phyloP scores from a whole-genome alignment of 495 filamentous ascomycete species.

The Penicillium lagena region DNA sequence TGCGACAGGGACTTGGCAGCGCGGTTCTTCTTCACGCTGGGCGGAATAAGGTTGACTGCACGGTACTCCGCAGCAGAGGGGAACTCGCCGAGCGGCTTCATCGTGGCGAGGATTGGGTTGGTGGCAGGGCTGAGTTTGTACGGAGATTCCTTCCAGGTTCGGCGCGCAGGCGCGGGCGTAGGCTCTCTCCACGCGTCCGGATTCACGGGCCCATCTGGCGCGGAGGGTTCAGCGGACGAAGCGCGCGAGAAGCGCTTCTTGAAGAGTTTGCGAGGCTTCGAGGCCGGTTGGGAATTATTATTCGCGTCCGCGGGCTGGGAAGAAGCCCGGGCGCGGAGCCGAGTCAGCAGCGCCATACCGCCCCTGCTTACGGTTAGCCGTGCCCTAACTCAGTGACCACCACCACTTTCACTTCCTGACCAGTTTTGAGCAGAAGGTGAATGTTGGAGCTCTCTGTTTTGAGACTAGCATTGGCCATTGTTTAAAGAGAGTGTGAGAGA shows the following conservation, averaged over 20 bases:
- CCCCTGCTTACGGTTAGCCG: conserved; percentile 18
- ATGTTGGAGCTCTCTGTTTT: too few species aligned
- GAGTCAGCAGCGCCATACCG: conserved; percentile 15
- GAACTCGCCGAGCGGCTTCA: conserved; percentile 22
- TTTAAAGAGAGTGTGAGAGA: too few species aligned
- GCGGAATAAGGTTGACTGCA: conserved; percentile 13
- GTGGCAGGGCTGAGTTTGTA: neutral
- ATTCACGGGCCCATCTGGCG: conserved; percentile 2
- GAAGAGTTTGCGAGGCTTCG: conserved; percentile 9
- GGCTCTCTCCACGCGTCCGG: conserved; percentile 6
- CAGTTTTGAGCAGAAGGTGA: too few species aligned
- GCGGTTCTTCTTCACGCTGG: neutral
- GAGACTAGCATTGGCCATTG: too few species aligned
- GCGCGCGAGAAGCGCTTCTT: conserved; percentile 1
- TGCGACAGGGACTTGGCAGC: neutral
- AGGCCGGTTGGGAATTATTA: neutral
- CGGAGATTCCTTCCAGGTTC: conserved; percentile 1
- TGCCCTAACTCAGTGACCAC: conserved; percentile 3
- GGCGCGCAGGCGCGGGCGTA: conserved; percentile 7
- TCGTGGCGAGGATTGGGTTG: conserved; percentile 2
- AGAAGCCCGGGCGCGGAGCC: conserved; percentile 5
- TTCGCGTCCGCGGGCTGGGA: conserved; percentile 7
- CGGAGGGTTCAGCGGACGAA: too few species aligned
- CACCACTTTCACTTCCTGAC: too few species aligned
- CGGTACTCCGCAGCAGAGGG: conserved; percentile 18